phyloP scores from a whole-genome alignment of 2,329 filamentous ascomycete species.

The Daldinia sp. region DNA sequence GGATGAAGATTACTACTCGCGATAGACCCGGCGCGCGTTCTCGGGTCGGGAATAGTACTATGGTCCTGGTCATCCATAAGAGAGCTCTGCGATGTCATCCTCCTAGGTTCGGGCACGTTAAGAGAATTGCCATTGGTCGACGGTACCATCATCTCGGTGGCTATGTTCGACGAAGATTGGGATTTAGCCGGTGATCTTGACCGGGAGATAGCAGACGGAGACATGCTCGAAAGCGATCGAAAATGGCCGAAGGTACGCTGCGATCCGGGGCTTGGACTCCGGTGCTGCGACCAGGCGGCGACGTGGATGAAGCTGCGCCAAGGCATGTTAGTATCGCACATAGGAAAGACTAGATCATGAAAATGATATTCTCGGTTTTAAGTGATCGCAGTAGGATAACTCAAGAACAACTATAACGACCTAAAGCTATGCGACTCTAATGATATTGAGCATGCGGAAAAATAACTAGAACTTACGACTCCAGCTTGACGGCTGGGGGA shows the following conservation, averaged over 20 bases:
- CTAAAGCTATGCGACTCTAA: not conserved
- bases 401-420: not conserved
- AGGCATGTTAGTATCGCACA: constrained; percentile 35
- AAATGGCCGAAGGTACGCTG: constrained; percentile 58
- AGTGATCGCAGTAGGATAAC: not conserved
- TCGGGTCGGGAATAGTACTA: constrained; percentile 74
- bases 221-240: constrained; percentile 62
- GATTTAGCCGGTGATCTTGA: constrained; percentile 50
- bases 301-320: constrained; percentile 61
- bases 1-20: constrained; percentile 58
- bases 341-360: not conserved
- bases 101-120: constrained; percentile 46
- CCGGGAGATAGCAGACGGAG: constrained; percentile 52
- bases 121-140: constrained; percentile 45
- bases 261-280: constrained; percentile 46
- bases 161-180: constrained; percentile 41
- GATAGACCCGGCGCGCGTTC: constrained; percentile 61
- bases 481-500: constrained; percentile 48
- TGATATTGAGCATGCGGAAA: not conserved
- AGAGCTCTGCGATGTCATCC: constrained; percentile 50
- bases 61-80: constrained; percentile 66
- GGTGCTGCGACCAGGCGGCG: constrained; percentile 61
- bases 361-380: not conserved
- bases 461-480: constrained; percentile 44
- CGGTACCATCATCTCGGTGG: constrained; percentile 41